Conservation (phyloP, 306 rosid genomes). For the Vicia sativa region DNA sequence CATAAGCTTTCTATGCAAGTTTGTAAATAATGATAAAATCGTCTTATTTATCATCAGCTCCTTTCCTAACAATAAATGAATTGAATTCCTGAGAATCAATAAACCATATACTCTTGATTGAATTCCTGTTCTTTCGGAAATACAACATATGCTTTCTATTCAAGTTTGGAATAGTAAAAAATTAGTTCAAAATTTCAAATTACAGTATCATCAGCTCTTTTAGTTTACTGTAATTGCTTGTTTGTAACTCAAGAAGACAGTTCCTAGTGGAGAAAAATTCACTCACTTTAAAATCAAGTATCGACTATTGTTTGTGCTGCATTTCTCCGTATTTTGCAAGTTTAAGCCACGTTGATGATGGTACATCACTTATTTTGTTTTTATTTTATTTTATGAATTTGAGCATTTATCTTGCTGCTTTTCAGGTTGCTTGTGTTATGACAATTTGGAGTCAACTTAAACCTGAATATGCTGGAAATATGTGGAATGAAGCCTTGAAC, state of each 20-base stretch:
- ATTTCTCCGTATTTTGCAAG: constrained; percentile 14
- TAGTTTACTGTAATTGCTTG: constrained; percentile 4
- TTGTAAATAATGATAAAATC: neutral
- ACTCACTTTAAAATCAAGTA: constrained; percentile 6
- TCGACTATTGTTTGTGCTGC: neutral
- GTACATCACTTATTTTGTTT: constrained; percentile 16
- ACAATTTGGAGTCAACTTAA: constrained; percentile 88
- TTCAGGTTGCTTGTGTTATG: constrained; percentile 96
- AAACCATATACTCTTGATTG: constrained; percentile 24
- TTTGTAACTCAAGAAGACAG: constrained; percentile 5
- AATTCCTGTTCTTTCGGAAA: constrained; percentile 23
- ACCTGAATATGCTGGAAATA: constrained; percentile 88
- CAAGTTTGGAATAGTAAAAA: constrained; percentile 11
- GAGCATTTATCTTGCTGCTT: constrained; percentile 35
- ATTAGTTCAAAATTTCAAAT: neutral
- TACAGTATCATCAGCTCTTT: constrained; percentile 18
- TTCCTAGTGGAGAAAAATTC: constrained; percentile 14
- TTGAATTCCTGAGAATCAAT: constrained; percentile 15
- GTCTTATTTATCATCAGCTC: constrained; percentile 26
- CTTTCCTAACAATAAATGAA: constrained; percentile 19
- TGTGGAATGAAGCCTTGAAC: constrained; percentile 99
- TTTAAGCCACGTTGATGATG: constrained; percentile 8
- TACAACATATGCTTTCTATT: constrained; percentile 17
- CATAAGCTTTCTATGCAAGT: constrained; percentile 6
- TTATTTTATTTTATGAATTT: constrained; percentile 12